Conservation (phyloP, 306 rosid species). For the Rubus idaeus region DNA sequence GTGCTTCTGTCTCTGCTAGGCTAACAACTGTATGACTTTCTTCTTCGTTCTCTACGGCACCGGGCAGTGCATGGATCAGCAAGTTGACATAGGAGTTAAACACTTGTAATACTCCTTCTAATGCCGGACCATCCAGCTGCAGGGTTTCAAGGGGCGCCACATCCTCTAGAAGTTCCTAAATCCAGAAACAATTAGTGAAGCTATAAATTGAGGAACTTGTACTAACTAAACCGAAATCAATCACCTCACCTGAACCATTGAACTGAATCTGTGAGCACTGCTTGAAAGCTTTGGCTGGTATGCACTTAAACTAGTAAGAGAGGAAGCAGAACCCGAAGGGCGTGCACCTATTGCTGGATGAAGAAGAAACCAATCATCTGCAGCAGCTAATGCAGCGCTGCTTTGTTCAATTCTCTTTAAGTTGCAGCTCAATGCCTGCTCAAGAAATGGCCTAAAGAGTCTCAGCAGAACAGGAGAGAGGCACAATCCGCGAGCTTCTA, state of each 20-base stretch:
- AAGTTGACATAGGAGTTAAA: constrained; percentile 65
- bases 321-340: constrained; percentile 42
- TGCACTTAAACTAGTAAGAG: constrained; percentile 29
- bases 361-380: constrained; percentile 74
- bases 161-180: constrained; percentile 81
- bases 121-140: constrained; percentile 60
- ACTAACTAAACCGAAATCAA: neutral
- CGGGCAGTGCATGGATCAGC: constrained; percentile 72
- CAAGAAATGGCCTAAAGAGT: constrained; percentile 64
- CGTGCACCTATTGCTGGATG: constrained; percentile 49
- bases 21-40: constrained; percentile 67
- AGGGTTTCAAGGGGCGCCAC: constrained; percentile 69
- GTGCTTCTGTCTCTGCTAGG: constrained; percentile 78
- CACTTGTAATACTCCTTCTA: constrained; percentile 70
- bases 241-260: constrained; percentile 75
- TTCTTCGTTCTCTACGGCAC: constrained; percentile 66
- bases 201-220: neutral
- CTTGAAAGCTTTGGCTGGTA: constrained; percentile 73
- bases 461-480: constrained; percentile 71
- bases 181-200: constrained; percentile 14
- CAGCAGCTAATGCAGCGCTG: constrained; percentile 69
- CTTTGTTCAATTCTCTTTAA: constrained; percentile 78
- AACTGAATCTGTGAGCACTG: constrained; percentile 76
- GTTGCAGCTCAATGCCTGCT: constrained; percentile 52
- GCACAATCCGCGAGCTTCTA: constrained; percentile 74